Percentiles rank a stretch among this genome's conserved stretches.
phyloP scores from a whole-genome alignment of 2,329 filamentous ascomycete species.

The Hypocrella siamensis region DNA sequence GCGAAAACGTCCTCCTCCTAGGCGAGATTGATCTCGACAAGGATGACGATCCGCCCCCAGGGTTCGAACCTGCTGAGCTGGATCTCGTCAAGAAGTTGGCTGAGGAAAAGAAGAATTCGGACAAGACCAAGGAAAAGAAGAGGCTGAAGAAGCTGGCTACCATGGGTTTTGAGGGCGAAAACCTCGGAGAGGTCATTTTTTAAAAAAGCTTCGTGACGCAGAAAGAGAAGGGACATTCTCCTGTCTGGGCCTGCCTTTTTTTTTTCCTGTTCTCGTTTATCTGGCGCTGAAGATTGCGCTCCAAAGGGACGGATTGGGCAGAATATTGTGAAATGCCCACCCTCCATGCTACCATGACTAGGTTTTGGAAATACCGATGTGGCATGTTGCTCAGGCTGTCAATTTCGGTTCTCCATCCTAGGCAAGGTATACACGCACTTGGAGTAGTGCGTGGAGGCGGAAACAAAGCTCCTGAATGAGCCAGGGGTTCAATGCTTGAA shows the following conservation, averaged over 20 bases:
- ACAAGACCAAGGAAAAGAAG: slow-evolving; percentile 59
- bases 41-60: slow-evolving; percentile 73
- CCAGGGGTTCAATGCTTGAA: no score
- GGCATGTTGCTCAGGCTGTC: neutral
- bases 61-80: slow-evolving; percentile 49
- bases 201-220: slow-evolving; percentile 14
- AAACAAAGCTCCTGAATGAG: no score
- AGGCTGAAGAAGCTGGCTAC: slow-evolving; percentile 55
- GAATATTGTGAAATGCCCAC: slow-evolving; percentile 52
- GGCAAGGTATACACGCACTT: no score
- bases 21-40: slow-evolving; percentile 95
- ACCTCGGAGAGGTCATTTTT: slow-evolving; percentile 56
- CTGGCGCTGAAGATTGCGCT: neutral
- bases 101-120: slow-evolving; percentile 51
- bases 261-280: neutral
- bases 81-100: slow-evolving; percentile 58
- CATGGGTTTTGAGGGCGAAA: slow-evolving; percentile 80
- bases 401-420: no score
- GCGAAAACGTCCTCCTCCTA: slow-evolving; percentile 90
- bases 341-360: slow-evolving; percentile 3
- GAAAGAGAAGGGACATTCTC: neutral
- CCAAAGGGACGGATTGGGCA: slow-evolving; percentile 20
- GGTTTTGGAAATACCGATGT: neutral
- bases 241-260: neutral
- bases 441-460: no score